A percentile compares a stretch with the other conserved stretches of the same genome.
Evolutionary conservation across 306 rosid species (phyloP).

Genomic region (Lathyrus tuberosus): DNA sequence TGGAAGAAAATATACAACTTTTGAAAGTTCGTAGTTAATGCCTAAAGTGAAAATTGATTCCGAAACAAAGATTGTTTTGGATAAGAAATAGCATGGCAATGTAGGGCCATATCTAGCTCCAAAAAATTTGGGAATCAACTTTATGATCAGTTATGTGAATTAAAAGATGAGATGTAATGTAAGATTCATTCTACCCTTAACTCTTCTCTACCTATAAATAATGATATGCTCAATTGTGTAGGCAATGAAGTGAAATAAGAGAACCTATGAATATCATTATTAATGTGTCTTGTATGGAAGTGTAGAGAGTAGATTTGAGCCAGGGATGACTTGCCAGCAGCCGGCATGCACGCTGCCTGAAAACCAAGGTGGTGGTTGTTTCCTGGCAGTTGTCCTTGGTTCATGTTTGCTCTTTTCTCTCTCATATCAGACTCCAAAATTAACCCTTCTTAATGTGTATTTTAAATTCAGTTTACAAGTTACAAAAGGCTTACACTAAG

Average conservation of each 20-base stretch:
- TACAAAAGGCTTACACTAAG: slow-evolving; percentile 6
- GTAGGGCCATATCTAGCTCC: slow-evolving; percentile 20
- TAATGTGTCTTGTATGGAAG: slow-evolving; percentile 32
- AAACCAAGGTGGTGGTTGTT: neutral
- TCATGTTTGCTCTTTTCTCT: slow-evolving; percentile 39
- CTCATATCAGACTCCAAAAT: slow-evolving; percentile 40
- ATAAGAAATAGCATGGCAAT: slow-evolving; percentile 28
- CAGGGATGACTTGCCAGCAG: slow-evolving; percentile 46
- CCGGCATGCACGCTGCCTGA: neutral
- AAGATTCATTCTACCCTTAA: neutral
- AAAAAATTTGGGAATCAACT: slow-evolving; percentile 29
- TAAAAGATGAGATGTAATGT: neutral
- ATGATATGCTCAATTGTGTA: neutral
- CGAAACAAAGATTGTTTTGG: slow-evolving; percentile 5
- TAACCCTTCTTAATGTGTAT: no score
- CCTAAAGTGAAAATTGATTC: slow-evolving; percentile 26
- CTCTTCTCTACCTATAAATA: slow-evolving; percentile 35
- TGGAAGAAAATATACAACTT: slow-evolving; percentile 17
- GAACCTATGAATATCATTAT: neutral
- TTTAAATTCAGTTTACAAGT: neutral
- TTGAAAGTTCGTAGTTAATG: slow-evolving; percentile 2
- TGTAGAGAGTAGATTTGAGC: slow-evolving; percentile 39
- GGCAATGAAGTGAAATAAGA: neutral
- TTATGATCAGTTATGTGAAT: slow-evolving; percentile 5
- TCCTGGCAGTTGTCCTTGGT: slow-evolving; percentile 36